Conservation (phyloP, 1,284 basidiomycete species). For the Lignosus rhinocerotis region DNA sequence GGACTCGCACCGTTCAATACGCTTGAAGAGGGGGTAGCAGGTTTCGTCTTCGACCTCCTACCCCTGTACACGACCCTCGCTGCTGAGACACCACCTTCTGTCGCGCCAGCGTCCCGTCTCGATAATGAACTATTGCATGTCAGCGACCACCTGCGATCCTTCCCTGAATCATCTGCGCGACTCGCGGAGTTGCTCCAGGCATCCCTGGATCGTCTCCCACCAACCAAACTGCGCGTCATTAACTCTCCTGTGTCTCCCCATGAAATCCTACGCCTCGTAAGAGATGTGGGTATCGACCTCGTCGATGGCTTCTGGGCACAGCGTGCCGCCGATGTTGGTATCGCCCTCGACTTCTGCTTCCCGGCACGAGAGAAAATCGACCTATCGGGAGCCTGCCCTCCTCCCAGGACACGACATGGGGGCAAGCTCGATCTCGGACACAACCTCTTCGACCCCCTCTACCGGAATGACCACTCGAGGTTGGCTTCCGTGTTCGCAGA, state of each 20-base stretch:
- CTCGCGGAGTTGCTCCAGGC: slow-evolving; percentile 45
- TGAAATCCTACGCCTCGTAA: slow-evolving; percentile 66
- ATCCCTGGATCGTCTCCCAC: slow-evolving; percentile 56
- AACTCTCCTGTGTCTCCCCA: slow-evolving; percentile 67
- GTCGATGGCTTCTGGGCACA: slow-evolving; percentile 76
- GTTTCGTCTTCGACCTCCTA: slow-evolving; percentile 69
- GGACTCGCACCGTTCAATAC: slow-evolving; percentile 49
- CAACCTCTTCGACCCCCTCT: slow-evolving; percentile 63
- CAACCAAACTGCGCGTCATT: slow-evolving; percentile 59
- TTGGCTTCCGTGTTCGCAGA: slow-evolving; percentile 46
- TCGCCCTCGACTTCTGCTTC: slow-evolving; percentile 78
- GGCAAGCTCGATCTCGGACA: slow-evolving; percentile 57
- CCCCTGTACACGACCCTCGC: slow-evolving; percentile 44
- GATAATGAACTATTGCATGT: slow-evolving; percentile 5
- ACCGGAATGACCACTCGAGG: slow-evolving; percentile 59
- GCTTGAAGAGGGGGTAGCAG: slow-evolving; percentile 66
- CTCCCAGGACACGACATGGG: slow-evolving; percentile 14
- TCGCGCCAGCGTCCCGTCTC: background rate
- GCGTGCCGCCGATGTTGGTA: slow-evolving; percentile 60
- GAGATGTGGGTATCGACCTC: slow-evolving; percentile 67
- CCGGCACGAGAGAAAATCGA: slow-evolving; percentile 41
- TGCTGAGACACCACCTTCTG: background rate
- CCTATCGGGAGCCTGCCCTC: background rate
- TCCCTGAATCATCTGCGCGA: slow-evolving; percentile 8
- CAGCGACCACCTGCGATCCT: slow-evolving; percentile 18